Percentiles rank a stretch among this genome's conserved stretches.
Conservation (phyloP, 2,329 filamentous ascomycete species). For the Cladosporium sp. region DNA sequence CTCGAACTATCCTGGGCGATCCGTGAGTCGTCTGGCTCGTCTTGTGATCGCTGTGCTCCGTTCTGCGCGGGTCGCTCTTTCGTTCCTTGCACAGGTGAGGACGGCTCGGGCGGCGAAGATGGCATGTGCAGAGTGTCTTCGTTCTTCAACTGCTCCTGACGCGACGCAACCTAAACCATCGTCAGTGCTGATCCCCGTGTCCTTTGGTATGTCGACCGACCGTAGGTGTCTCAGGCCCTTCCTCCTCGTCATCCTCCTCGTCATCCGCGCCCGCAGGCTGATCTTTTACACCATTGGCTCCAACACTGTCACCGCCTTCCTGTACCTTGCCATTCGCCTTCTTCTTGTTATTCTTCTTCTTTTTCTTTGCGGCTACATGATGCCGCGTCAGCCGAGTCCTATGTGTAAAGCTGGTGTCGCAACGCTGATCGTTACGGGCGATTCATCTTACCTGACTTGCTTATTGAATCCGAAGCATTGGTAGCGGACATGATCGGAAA, state of each 20-base stretch:
- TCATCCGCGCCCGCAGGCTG: conserved; percentile 33
- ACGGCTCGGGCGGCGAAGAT: conserved; percentile 20
- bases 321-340: conserved; percentile 43
- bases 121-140: conserved; percentile 24
- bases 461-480: conserved; percentile 12
- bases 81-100: conserved; percentile 13
- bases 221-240: conserved; percentile 20
- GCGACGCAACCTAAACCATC: conserved; percentile 13
- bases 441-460: conserved; percentile 16
- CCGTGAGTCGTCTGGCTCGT: conserved; percentile 12
- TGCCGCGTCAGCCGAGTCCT: conserved; percentile 17
- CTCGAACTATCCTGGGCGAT: neutral
- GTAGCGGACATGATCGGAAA: conserved; percentile 14
- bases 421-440: neutral
- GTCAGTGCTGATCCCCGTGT: neutral
- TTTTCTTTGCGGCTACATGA: conserved; percentile 39
- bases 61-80: conserved; percentile 20
- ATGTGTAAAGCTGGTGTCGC: neutral
- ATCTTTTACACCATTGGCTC: conserved; percentile 30
- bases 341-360: conserved; percentile 52
- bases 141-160: conserved; percentile 14
- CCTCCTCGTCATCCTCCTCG: conserved; percentile 36
- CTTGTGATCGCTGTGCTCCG: conserved; percentile 15
- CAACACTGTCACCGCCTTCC: conserved; percentile 31
- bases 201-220: conserved; percentile 1